Evolutionary conservation across 345 rosid species (phyloP), one percentile per base, ranked within the genome.

Genomic region (Lenwebbia sp.): DNA sequence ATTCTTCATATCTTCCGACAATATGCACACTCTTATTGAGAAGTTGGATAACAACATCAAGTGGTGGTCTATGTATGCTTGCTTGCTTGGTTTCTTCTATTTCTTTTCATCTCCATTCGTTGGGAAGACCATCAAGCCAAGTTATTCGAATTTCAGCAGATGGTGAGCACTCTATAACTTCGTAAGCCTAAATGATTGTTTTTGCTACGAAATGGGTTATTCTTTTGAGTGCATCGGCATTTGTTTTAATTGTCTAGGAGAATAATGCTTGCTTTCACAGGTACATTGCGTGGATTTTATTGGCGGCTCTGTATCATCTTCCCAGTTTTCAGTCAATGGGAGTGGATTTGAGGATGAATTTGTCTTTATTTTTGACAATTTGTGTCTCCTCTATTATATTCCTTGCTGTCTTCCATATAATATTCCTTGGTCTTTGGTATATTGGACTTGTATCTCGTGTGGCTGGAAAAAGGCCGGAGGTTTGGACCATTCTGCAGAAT

Each of bases 321-420:
- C 99, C 99, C 83, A 97, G 98, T 92, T 96, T 97, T 91, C 99
- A 93, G 92, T 96, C 99, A 83, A 97, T 97, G 99, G 99, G 99
- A 89, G 91, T 97, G 87, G 99, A 97, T 91, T 83, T 97, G 96
- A 96, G 99, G 94, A 97, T 97, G 99, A 97, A 97, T 92, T 91
- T 97, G 90, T 97, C 99, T 75, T 89, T 97, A 91, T 97, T 96
- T 90, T 88, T 97, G 92, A 94, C 98, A 26, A 96, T 97, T 54
- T 95, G 90, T 87, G 85, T 97, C 57, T 92, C 99, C 86, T 97
- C 99, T 30, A 91, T 97, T 88, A 88, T 95, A 85, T 97, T 97
- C 91, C 98, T 97, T 87, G 90, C 94, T 89, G 98, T 97, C 84
- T 97, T 97, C 91, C 99, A 97, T 89, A 90, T 97, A 88, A 87